These are phyloP conservation scores for Aspergillus ellipticus DNA, from an alignment of 495 filamentous ascomycete genomes.

Conservation along the genomic window DNA sequence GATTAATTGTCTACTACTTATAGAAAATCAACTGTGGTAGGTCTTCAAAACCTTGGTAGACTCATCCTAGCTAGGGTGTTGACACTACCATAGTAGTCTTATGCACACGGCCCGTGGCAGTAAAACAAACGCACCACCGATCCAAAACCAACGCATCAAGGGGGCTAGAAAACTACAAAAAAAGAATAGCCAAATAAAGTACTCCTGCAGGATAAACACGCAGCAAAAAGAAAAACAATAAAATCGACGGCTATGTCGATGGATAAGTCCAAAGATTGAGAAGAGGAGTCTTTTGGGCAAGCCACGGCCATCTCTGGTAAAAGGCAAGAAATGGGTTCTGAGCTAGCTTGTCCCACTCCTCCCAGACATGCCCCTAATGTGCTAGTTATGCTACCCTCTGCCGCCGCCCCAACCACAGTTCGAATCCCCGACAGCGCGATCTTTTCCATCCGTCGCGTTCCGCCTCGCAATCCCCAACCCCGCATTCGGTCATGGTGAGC, in stretches of 20 bases:
- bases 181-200: not conserved
- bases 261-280: conserved; percentile 57
- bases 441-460: conserved; percentile 5
- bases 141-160: not conserved
- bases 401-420: conserved; percentile 11
- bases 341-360: conserved; percentile 52
- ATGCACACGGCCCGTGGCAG: not conserved
- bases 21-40: too few species aligned
- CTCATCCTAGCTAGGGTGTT: not conserved
- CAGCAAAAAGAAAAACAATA: conserved; percentile 26
- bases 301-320: conserved; percentile 67
- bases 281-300: conserved; percentile 55
- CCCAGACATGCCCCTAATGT: conserved; percentile 3
- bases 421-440: conserved; percentile 17
- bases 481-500: conserved; percentile 5
- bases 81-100: not conserved
- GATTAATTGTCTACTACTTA: too few species aligned
- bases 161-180: not conserved
- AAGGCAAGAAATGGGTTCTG: conserved; percentile 68
- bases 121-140: not conserved
- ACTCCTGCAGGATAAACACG: not conserved
- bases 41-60: too few species aligned
- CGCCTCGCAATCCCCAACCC: conserved; percentile 10
- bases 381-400: conserved; percentile 11
- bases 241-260: conserved; percentile 40